Base-by-base conservation (phyloP, 1,139 yeast genomes). In the Taiozyma sp. region DNA sequence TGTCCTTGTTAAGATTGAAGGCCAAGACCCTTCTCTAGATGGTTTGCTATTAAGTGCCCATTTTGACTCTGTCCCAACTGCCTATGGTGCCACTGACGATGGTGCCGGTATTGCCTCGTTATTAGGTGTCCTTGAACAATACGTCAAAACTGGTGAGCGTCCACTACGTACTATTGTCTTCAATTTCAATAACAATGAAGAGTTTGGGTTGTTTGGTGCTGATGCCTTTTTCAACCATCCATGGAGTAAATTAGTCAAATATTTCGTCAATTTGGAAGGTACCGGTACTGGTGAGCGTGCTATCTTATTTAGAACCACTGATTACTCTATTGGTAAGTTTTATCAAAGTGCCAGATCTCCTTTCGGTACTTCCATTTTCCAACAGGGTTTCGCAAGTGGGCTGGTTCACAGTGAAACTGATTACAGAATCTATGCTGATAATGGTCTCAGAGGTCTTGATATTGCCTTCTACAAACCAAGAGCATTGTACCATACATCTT, bases 251-350 rank as follows among this genome's bases (percentile, higher is more conserved):
- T 68, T 77, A 16, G 81, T 86, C 4, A 74, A 74, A 44, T 85
- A 79, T 57, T 87, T 91, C 57, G 74, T 91, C 59, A 91, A 91
- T 63, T 72, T 91, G 56, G 98, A 91, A 72, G 97, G 97, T n/a
- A 88, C 97, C 0, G 97, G 97, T 3, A 88, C 95, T 4, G 97
- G 97, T 29, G 96, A 96, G 7, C 81, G 87, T 55, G 91, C 97
- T 0, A 76, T 88, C 39, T 71, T 91, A 45, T 89, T 91, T 67
- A 76, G 97, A 66, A 84, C 93, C 19, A 83, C 96, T 0, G 96
- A 91, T 63, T 78, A 77, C 56, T 87, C 86, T 0, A 79, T 88
- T 10, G 87, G 87, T 2, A 74, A 83, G 54, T 81, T 77, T 59
- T 81, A 76, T 55, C 60, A 68, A 32, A 52, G 55, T n/a, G 80